phyloP scores from a whole-genome alignment of 495 filamentous ascomycete species.

The Lichina pygmaea region DNA sequence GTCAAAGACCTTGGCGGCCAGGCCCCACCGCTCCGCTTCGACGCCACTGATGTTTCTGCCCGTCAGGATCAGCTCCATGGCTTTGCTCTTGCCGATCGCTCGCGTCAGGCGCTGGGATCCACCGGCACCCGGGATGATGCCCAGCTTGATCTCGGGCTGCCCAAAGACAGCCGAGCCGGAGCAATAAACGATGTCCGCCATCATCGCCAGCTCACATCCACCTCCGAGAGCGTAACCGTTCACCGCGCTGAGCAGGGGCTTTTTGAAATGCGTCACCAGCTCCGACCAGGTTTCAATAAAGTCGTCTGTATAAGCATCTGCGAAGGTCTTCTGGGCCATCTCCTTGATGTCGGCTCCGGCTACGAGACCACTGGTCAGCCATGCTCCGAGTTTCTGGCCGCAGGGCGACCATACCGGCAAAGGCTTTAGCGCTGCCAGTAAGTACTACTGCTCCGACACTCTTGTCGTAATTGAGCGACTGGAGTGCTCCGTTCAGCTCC shows the following conservation, averaged over 20 bases:
- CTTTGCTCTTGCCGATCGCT: conserved; percentile 65
- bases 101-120: conserved; percentile 71
- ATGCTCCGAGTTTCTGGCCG: not conserved
- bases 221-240: conserved; percentile 85
- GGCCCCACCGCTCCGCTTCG: conserved; percentile 72
- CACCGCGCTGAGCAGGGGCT: conserved; percentile 79
- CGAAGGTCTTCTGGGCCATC: conserved; percentile 78
- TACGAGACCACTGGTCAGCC: conserved; percentile 1
- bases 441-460: conserved; percentile 53
- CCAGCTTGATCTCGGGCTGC: conserved; percentile 89
- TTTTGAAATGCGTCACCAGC: conserved; percentile 55
- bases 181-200: conserved; percentile 89
- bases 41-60: conserved; percentile 54
- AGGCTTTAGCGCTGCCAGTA: conserved; percentile 66
- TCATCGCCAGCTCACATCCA: conserved; percentile 92
- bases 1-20: conserved; percentile 63
- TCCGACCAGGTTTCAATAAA: conserved; percentile 88
- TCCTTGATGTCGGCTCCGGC: conserved; percentile 98
- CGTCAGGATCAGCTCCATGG: conserved; percentile 87
- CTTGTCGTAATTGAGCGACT: conserved; percentile 39
- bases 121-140: conserved; percentile 75
- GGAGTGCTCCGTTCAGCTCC: conserved; percentile 69
- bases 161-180: conserved; percentile 62
- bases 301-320: conserved; percentile 52
- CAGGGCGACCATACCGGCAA: conserved; percentile 28